phyloP scores from a whole-genome alignment of 78 protist species.

The Pigoraptor vietnamica region DNA sequence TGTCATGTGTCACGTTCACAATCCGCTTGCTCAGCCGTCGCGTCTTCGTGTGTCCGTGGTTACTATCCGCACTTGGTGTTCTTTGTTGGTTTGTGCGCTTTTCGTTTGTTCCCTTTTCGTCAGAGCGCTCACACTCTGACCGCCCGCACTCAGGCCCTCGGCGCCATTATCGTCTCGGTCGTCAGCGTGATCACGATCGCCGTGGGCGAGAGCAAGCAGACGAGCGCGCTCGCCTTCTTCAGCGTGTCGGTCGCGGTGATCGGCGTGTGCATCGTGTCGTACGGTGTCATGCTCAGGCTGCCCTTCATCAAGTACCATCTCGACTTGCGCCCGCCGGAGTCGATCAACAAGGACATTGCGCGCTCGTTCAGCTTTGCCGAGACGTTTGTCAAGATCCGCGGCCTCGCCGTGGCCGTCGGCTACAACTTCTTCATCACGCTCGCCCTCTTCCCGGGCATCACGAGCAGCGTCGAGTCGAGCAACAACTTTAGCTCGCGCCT shows the following conservation, averaged over 20 bases:
- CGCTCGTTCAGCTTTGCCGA: not conserved
- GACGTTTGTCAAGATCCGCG: not conserved
- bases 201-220: not conserved
- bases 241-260: not conserved
- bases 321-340: not conserved
- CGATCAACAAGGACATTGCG: not conserved
- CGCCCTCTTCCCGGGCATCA: conserved; percentile 32
- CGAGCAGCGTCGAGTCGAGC: not conserved
- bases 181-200: not conserved
- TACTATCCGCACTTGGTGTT: not conserved
- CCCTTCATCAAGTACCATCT: not conserved
- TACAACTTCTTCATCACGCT: conserved; percentile 37
- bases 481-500: not conserved
- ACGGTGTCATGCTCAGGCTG: not conserved
- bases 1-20: not conserved
- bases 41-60: not conserved
- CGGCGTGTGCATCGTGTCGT: not conserved
- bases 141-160: conserved; percentile 2
- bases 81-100: too few relatives aligned
- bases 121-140: not conserved
- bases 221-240: not conserved
- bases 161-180: conserved; percentile 2
- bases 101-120: conserved; percentile 14
- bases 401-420: conserved; percentile 25
- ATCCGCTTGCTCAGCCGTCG: too few relatives aligned